Conservation (phyloP, 164 flowering plant genomes). For the Sextonia rubra region DNA sequence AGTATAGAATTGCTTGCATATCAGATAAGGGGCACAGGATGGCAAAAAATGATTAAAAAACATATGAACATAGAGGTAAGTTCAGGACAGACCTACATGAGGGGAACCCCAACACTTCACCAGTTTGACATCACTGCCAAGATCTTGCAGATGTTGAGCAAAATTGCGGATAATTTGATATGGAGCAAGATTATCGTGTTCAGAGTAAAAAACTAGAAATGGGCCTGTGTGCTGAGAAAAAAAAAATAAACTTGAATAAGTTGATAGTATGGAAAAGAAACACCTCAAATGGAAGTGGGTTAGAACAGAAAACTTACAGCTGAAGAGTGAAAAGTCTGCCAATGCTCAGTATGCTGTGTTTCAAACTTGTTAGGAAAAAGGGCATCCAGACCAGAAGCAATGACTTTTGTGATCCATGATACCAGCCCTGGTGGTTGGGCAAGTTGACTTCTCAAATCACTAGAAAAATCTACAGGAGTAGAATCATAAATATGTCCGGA, state of each 20-base stretch:
- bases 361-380: constrained; percentile 76
- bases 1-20: too few relatives aligned
- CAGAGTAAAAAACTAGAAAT: constrained; percentile 79
- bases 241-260: constrained; percentile 7
- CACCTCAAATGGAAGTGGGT: not conserved
- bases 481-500: constrained; percentile 86
- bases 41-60: too few relatives aligned
- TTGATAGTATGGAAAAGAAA: not conserved
- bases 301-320: constrained; percentile 37
- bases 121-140: constrained; percentile 75
- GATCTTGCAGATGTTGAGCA: constrained; percentile 62
- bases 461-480: constrained; percentile 84
- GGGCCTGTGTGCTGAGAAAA: constrained; percentile 61
- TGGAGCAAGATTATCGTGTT: constrained; percentile 84
- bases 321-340: constrained; percentile 89
- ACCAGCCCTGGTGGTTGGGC: constrained; percentile 57
- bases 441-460: constrained; percentile 71
- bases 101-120: constrained; percentile 67
- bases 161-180: constrained; percentile 63
- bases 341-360: constrained; percentile 88
- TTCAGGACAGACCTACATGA: constrained; percentile 65
- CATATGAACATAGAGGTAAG: not conserved
- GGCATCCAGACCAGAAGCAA: constrained; percentile 70
- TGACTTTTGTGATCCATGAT: constrained; percentile 66
- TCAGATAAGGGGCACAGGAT: too few relatives aligned